Evolutionary conservation across 2,329 filamentous ascomycete species (phyloP).

Genomic region (Tolypocladium cylindrosporum): DNA sequence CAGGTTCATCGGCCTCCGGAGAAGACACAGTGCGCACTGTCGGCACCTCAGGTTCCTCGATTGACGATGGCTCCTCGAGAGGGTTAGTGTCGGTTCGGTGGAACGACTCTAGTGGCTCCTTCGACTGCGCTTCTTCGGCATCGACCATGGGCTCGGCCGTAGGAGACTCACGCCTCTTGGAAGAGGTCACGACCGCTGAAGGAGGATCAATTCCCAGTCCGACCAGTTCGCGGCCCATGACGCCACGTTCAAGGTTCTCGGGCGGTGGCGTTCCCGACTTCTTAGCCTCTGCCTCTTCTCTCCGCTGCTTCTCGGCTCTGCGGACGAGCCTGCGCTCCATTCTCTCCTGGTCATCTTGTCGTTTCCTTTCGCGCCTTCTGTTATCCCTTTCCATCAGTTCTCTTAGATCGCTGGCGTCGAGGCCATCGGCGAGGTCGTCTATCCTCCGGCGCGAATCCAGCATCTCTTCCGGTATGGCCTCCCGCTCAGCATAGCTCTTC

Average conservation of each 20-base stretch:
- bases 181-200: conserved; percentile 46
- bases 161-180: conserved; percentile 29
- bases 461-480: conserved; percentile 50
- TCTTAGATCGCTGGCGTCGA: conserved; percentile 75
- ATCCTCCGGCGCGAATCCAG: conserved; percentile 52
- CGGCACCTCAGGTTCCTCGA: background rate
- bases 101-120: conserved; percentile 17
- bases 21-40: background rate
- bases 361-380: conserved; percentile 67
- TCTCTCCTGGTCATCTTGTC: conserved; percentile 55
- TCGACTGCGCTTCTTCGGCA: conserved; percentile 8
- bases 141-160: conserved; percentile 13
- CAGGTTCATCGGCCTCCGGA: conserved; percentile 10
- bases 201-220: conserved; percentile 47
- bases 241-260: conserved; percentile 48
- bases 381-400: conserved; percentile 86
- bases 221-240: conserved; percentile 46
- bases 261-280: conserved; percentile 40
- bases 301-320: conserved; percentile 56
- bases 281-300: conserved; percentile 44
- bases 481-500: conserved; percentile 38
- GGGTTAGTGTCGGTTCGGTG: conserved; percentile 18
- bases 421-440: conserved; percentile 68
- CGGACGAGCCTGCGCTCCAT: conserved; percentile 54
- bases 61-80: conserved; percentile 1